These are phyloP conservation scores for Trametes meyenii DNA, from an alignment of 768 basidiomycete genomes.

Conservation along the genomic window DNA sequence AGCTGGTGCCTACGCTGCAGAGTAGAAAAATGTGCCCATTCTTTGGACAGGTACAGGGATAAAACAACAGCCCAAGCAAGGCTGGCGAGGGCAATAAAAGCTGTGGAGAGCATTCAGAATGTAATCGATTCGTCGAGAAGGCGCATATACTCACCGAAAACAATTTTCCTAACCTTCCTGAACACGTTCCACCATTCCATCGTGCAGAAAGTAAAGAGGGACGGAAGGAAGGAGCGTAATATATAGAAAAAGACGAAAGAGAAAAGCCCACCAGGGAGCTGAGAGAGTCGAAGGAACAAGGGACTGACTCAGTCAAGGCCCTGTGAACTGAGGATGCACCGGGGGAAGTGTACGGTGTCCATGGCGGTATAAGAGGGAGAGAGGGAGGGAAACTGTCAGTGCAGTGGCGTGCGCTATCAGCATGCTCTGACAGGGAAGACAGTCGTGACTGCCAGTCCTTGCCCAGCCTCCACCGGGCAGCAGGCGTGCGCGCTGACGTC, in stretches of 20 bases:
- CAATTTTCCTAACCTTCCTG: constrained; percentile 23
- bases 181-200: constrained; percentile 35
- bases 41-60: constrained; percentile 28
- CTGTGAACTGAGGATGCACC: constrained; percentile 24
- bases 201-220: constrained; percentile 9
- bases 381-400: constrained; percentile 16
- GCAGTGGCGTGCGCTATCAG: constrained; percentile 15
- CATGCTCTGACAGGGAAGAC: constrained; percentile 15
- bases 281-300: constrained; percentile 29
- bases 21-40: constrained; percentile 25
- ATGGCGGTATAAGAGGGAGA: constrained; percentile 20
- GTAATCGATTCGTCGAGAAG: background rate
- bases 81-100: constrained; percentile 26
- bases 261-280: constrained; percentile 32
- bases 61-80: constrained; percentile 29
- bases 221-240: constrained; percentile 7
- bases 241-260: constrained; percentile 17
- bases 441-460: constrained; percentile 7
- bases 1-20: constrained; percentile 26
- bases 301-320: constrained; percentile 36
- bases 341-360: background rate
- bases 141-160: constrained; percentile 27
- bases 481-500: constrained; percentile 17
- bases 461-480: constrained; percentile 11
- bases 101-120: constrained; percentile 12